These are phyloP conservation scores for Globisporangium yorkense DNA, from an alignment of 352 stramenopile species.

Conservation along the genomic window DNA sequence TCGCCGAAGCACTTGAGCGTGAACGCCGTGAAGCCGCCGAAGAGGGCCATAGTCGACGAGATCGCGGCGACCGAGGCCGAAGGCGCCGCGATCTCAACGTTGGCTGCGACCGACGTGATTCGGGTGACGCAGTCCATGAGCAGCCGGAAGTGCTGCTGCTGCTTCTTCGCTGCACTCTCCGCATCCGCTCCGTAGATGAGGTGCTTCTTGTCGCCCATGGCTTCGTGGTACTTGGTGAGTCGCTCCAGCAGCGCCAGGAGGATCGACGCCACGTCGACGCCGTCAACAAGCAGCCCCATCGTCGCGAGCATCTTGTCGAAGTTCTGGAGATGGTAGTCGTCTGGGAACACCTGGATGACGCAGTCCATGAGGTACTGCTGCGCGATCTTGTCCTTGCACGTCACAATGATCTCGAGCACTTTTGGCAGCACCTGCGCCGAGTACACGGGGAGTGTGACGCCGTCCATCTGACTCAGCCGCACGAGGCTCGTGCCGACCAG, in stretches of 20 bases:
- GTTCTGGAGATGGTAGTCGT: slow-evolving; percentile 97
- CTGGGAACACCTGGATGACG: slow-evolving; percentile 97
- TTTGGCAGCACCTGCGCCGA: slow-evolving; percentile 84
- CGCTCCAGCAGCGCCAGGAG: slow-evolving; percentile 93
- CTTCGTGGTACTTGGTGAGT: slow-evolving; percentile 86
- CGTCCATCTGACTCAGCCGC: slow-evolving; percentile 94
- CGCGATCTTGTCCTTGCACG: slow-evolving; percentile 94
- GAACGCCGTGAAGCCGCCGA: slow-evolving; percentile 49
- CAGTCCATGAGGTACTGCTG: slow-evolving; percentile 99
- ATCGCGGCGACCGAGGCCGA: background rate
- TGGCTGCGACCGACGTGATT: background rate
- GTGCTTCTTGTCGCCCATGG: slow-evolving; percentile 20
- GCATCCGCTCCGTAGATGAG: slow-evolving; percentile 12
- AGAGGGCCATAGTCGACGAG: slow-evolving; percentile 33
- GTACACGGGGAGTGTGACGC: slow-evolving; percentile 90
- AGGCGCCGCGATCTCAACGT: background rate
- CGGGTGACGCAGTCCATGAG: slow-evolving; percentile 12
- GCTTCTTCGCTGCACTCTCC: slow-evolving; percentile 7
- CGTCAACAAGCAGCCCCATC: slow-evolving; percentile 82
- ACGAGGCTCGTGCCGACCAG: slow-evolving; percentile 98
- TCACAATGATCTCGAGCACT: slow-evolving; percentile 92
- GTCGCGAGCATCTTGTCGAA: slow-evolving; percentile 86
- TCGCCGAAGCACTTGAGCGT: slow-evolving; percentile 27
- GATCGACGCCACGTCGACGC: slow-evolving; percentile 90
- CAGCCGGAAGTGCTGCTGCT: slow-evolving; percentile 15